Evolutionary conservation across 169 alveolate species (phyloP).

Genomic region (Neospora caninum): DNA sequence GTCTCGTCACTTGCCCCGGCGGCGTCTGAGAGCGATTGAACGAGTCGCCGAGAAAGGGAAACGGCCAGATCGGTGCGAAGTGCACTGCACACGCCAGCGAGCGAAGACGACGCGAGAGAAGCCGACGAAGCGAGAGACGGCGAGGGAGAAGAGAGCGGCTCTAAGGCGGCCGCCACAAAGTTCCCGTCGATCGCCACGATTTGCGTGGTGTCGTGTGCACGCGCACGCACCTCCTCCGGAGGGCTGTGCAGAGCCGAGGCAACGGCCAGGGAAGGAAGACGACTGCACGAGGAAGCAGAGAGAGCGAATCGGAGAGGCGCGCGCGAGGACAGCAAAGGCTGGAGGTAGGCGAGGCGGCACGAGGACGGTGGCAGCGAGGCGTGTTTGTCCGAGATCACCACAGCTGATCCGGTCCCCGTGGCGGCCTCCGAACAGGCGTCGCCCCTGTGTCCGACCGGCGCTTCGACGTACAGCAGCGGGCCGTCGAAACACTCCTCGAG

Average conservation of each 20-base stretch:
- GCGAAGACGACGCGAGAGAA: not conserved
- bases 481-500: not conserved
- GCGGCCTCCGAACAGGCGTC: not conserved
- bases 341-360: constrained; percentile 20
- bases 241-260: not conserved
- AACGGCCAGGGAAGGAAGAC: not conserved
- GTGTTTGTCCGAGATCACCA: not conserved
- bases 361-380: not conserved
- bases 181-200: not conserved
- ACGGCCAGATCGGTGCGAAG: not conserved
- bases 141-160: not conserved
- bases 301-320: not conserved
- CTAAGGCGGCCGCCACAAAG: not conserved
- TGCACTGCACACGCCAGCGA: not conserved
- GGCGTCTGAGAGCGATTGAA: not conserved
- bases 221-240: not conserved
- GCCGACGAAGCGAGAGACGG: not conserved
- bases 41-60: constrained; percentile 1
- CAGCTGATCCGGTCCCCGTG: not conserved
- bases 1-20: not conserved
- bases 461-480: not conserved
- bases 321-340: not conserved
- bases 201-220: not conserved
- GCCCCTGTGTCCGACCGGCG: not conserved
- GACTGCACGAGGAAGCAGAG: not conserved